phyloP scores from a whole-genome alignment of 1,139 yeast species.

The Tardiomyces digboiensis region DNA sequence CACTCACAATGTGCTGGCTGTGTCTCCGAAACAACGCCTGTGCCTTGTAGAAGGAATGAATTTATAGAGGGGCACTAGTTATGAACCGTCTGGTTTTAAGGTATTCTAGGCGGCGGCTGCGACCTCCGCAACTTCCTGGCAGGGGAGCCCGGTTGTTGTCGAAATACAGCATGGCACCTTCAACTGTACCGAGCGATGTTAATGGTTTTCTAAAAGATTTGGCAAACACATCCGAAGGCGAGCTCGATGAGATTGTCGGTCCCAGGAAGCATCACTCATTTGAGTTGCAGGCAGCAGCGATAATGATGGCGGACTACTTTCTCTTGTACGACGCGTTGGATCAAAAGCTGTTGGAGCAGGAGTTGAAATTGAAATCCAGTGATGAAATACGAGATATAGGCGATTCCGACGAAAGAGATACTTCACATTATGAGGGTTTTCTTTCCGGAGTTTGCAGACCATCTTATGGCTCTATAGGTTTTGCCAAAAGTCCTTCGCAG shows the following conservation, averaged over 20 bases:
- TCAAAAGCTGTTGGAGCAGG: conserved; percentile 11
- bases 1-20: no score
- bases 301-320: conserved; percentile 12
- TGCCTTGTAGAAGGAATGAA: no score
- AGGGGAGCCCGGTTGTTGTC: neutral
- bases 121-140: neutral
- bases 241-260: neutral
- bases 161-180: neutral
- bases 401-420: neutral
- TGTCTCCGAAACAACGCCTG: no score
- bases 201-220: neutral
- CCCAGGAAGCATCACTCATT: neutral
- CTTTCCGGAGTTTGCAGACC: no score
- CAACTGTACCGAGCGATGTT: neutral
- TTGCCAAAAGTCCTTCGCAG: neutral
- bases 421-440: neutral
- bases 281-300: conserved; percentile 11
- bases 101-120: neutral
- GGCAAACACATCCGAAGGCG: neutral
- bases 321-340: conserved; percentile 10
- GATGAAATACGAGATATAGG: neutral
- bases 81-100: no score
- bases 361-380: neutral
- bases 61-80: no score
- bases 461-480: neutral